Percentiles rank a stretch among this genome's conserved stretches.
Conservation (phyloP, 176 grass and related monocot species). For the Hordeum marinum region DNA sequence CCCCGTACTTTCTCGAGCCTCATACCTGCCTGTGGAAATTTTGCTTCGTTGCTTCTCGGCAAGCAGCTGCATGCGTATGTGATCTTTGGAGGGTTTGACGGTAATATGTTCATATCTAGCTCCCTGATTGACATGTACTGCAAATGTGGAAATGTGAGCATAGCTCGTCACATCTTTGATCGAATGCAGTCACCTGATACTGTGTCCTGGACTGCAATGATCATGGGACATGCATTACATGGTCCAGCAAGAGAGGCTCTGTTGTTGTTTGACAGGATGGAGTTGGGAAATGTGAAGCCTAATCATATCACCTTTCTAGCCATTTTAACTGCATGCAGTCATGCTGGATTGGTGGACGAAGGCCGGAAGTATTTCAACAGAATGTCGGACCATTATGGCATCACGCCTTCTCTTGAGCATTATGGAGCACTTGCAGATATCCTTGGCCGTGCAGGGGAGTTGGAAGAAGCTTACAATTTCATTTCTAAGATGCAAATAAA, state of each 20-base stretch:
- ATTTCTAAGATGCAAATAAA: conserved; percentile 67
- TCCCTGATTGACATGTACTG: conserved; percentile 74
- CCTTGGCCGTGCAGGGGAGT: conserved; percentile 57
- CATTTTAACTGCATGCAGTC: conserved; percentile 68
- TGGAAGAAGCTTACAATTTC: conserved; percentile 68
- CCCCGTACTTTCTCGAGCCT: conserved; percentile 58
- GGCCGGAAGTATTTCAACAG: conserved; percentile 56
- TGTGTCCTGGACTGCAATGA: conserved; percentile 71
- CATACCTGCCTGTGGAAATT: conserved; percentile 55
- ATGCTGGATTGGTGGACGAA: conserved; percentile 73
- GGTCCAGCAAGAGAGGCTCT: conserved; percentile 64
- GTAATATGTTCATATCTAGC: conserved; percentile 51
- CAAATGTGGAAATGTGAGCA: conserved; percentile 60
- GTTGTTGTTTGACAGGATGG: conserved; percentile 54
- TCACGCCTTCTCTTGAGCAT: conserved; percentile 59
- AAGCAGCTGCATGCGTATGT: conserved; percentile 61
- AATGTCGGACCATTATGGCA: conserved; percentile 54
- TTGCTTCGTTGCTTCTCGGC: conserved; percentile 42
- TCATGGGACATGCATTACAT: conserved; percentile 75
- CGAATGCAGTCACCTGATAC: conserved; percentile 38
- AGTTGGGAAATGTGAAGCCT: conserved; percentile 46
- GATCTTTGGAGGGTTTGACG: conserved; percentile 34
- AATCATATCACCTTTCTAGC: conserved; percentile 63
- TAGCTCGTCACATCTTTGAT: conserved; percentile 47
- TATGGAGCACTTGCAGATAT: conserved; percentile 46